phyloP scores from a whole-genome alignment of 306 rosid species.

The Cicer cuneatum region DNA sequence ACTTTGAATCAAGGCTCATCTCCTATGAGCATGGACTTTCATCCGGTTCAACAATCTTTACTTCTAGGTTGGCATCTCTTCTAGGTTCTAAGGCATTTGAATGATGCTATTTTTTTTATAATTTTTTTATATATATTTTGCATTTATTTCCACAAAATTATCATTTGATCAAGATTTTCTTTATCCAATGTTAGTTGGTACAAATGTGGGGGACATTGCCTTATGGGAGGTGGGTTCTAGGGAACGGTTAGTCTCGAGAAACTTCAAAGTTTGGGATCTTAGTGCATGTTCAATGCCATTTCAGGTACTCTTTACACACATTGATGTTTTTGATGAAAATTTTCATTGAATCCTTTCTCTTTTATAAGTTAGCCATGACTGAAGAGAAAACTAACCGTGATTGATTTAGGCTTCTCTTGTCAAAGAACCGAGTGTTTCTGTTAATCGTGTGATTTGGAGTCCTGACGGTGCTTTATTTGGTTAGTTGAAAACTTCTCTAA shows the following conservation, averaged over 20 bases:
- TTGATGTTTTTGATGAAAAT: slow-evolving; percentile 19
- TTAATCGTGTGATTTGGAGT: slow-evolving; percentile 98
- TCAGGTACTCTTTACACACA: slow-evolving; percentile 63
- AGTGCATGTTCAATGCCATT: slow-evolving; percentile 86
- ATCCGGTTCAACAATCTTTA: slow-evolving; percentile 87
- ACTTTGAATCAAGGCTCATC: slow-evolving; percentile 92
- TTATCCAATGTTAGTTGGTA: slow-evolving; percentile 71
- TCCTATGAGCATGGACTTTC: slow-evolving; percentile 99
- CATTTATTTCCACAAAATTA: slow-evolving; percentile 14
- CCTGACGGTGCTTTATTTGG: slow-evolving; percentile 95
- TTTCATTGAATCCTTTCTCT: neutral
- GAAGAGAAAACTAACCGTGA: slow-evolving; percentile 37
- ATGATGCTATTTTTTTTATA: neutral
- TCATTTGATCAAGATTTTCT: slow-evolving; percentile 34
- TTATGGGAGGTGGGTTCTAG: slow-evolving; percentile 97
- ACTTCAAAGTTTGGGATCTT: slow-evolving; percentile 97
- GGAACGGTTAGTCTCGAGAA: slow-evolving; percentile 78
- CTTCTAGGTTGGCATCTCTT: slow-evolving; percentile 78
- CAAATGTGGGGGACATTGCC: slow-evolving; percentile 91
- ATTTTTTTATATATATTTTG: neutral
- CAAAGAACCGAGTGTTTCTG: slow-evolving; percentile 94
- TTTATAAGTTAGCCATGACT: slow-evolving; percentile 33
- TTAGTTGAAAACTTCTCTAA: slow-evolving; percentile 49
- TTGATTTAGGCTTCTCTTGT: slow-evolving; percentile 83
- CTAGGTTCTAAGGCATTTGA: slow-evolving; percentile 24